Conservation (phyloP, 1,284 basidiomycete species). For the Meira nashicola region DNA sequence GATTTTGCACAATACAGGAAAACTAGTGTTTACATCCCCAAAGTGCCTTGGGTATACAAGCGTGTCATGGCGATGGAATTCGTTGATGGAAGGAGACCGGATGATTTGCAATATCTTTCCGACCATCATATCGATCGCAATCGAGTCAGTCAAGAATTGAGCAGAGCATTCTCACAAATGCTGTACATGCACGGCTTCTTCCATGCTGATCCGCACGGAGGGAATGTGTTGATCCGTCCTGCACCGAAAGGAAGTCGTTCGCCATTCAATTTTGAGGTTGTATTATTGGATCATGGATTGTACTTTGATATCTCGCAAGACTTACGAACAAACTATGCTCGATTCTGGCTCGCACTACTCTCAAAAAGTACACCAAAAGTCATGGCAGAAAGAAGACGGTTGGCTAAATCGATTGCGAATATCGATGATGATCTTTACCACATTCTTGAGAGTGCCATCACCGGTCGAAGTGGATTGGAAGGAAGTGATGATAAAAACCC, state of each 20-base stretch:
- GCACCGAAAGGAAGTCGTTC: constrained; percentile 34
- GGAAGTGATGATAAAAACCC: constrained; percentile 49
- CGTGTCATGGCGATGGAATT: constrained; percentile 91
- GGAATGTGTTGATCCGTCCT: constrained; percentile 76
- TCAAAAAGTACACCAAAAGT: constrained; percentile 40
- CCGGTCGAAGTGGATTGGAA: constrained; percentile 46
- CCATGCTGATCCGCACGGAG: constrained; percentile 55
- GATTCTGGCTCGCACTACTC: constrained; percentile 50
- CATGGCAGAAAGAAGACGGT: constrained; percentile 36
- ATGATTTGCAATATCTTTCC: constrained; percentile 80
- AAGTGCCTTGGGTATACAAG: constrained; percentile 75
- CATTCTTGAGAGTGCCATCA: constrained; percentile 51
- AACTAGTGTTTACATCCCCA: constrained; percentile 77
- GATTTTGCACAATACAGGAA: constrained; percentile 63
- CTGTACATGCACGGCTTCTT: constrained; percentile 83
- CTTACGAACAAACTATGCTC: constrained; percentile 47
- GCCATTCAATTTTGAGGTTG: constrained; percentile 49
- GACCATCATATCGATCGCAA: constrained; percentile 85
- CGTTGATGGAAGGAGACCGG: constrained; percentile 77
- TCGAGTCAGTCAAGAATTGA: constrained; percentile 74
- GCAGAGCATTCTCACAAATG: constrained; percentile 82
- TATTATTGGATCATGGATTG: constrained; percentile 50
- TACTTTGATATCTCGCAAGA: constrained; percentile 51
- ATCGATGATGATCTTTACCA: constrained; percentile 52
- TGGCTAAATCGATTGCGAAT: constrained; percentile 47